Evolutionary conservation across 768 basidiomycete genomes (phyloP), one percentile per base, ranked within the genome.

Genomic region (Clitopilus hobsonii): DNA sequence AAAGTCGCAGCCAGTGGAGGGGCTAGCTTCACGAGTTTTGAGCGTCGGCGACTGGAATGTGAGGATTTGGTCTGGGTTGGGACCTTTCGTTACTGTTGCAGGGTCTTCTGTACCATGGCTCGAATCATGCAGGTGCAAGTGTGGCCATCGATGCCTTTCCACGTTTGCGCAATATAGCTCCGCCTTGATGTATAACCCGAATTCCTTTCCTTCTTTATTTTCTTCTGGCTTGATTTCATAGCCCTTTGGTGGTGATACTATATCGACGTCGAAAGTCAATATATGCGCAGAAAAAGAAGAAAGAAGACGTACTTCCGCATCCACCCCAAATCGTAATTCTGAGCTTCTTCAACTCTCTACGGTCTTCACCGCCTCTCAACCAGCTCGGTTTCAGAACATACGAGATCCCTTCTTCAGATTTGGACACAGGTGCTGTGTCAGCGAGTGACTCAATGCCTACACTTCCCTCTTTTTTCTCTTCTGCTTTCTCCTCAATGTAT

Each of bases 401-500:
- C 18, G 22, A 27, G n/a, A 14, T 16, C n/a, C 48, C 22, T 14
- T 27, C n/a, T 24, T 49, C 22, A 49, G 48, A 49, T 8, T 16
- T n/a, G 36, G 28, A 23, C 16, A 16, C 25, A 54, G 20, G 48
- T 26, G 18, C 27, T 23, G 20, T 49, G 58, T 79, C 80, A 59
- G 13, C 74, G 68, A 56, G 76, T 81, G 16, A 78, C 63, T 6
- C 81, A 80, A 20, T 76, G 64, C 36, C 81, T n/a, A n/a, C n/a
- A 64, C 47, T 74, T 69, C 14, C 65, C 70, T 22, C 56, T 50
- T 65, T 51, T 66, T 24, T 24, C 54, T 61, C 32, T 55, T 61
- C 45, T 22, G 59, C 52, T 50, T 51, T n/a, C 28, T 55, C 24
- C 27, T 41, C 81, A 81, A 86, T 1, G 84, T 84, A 2, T 67